A percentile compares a stretch with the other conserved stretches of the same genome.
Conservation (phyloP, 2,329 filamentous ascomycete genomes). For the Cephalotrichum gorgonifer region DNA sequence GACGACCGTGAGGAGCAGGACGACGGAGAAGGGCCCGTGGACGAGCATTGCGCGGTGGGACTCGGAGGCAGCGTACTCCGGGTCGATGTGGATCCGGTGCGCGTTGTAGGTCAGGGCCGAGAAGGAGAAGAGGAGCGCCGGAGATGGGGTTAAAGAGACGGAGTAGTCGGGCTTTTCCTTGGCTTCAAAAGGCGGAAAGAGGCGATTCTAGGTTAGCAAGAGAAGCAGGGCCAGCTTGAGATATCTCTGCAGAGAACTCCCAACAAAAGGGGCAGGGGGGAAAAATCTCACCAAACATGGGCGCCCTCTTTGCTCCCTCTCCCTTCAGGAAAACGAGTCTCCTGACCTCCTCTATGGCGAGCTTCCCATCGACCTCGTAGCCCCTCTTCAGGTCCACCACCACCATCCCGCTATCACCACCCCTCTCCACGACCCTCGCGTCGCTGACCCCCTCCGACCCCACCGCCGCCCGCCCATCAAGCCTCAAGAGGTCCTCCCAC, state of each 20-base stretch:
- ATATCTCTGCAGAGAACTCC: not conserved
- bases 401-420: slow-evolving; percentile 28
- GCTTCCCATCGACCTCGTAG: slow-evolving; percentile 24
- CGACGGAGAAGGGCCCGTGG: slow-evolving; percentile 75
- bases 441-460: slow-evolving; percentile 36
- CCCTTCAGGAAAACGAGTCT: slow-evolving; percentile 40
- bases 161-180: slow-evolving; percentile 21
- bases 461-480: slow-evolving; percentile 27
- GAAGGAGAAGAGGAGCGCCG: slow-evolving; percentile 74
- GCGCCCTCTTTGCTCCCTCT: slow-evolving; percentile 8
- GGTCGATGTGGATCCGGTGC: slow-evolving; percentile 81
- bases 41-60: slow-evolving; percentile 68
- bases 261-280: not conserved
- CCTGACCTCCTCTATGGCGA: slow-evolving; percentile 34
- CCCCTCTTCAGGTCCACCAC: slow-evolving; percentile 40
- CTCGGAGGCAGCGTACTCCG: slow-evolving; percentile 59
- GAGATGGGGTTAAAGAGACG: slow-evolving; percentile 53
- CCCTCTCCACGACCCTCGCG: slow-evolving; percentile 21
- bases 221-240: not conserved
- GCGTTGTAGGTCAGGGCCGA: slow-evolving; percentile 88
- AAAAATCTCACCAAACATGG: slow-evolving; percentile 17
- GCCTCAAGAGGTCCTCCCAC: slow-evolving; percentile 17
- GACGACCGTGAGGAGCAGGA: slow-evolving; percentile 63
- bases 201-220: not conserved
- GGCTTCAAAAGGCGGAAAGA: too few species aligned